phyloP scores from a whole-genome alignment of 495 filamentous ascomycete species.

The Astrocystis sublimbata region DNA sequence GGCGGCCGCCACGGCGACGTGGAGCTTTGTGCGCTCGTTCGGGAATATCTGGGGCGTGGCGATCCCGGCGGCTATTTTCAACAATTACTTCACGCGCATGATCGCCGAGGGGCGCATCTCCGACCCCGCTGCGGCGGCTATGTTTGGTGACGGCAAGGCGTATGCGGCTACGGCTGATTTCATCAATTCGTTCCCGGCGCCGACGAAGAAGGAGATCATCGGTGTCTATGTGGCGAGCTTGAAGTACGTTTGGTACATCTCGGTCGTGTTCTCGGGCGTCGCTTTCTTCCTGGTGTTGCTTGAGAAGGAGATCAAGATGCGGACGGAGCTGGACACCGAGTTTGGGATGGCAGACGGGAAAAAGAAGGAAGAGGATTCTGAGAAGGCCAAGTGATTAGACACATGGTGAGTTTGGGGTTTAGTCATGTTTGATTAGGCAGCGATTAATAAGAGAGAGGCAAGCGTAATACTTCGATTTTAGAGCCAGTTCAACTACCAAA shows the following conservation, averaged over 20 bases:
- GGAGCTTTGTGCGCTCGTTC: neutral
- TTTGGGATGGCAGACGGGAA: constrained; percentile 27
- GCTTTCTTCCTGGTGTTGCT: constrained; percentile 30
- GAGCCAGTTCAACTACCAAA: too few relatives aligned
- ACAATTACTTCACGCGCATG: neutral
- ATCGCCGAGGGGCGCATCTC: neutral
- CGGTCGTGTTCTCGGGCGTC: constrained; percentile 20
- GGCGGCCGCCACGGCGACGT: neutral
- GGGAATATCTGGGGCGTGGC: neutral
- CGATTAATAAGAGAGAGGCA: too few relatives aligned
- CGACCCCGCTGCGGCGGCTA: neutral
- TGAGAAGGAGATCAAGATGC: constrained; percentile 39
- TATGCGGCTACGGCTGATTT: neutral
- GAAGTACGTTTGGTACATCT: constrained; percentile 25
- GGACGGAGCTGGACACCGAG: constrained; percentile 39
- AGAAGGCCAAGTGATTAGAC: too few relatives aligned
- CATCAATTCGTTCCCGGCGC: neutral
- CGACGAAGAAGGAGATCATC: neutral
- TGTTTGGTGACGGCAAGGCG: neutral
- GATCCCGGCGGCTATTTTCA: neutral
- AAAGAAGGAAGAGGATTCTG: too few relatives aligned
- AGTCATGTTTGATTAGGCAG: too few relatives aligned
- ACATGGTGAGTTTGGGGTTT: too few relatives aligned
- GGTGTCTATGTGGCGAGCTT: constrained; percentile 9
- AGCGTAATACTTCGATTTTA: too few relatives aligned